Conservation (phyloP, 1,284 basidiomycete genomes). For the Schizophyllum commune region DNA sequence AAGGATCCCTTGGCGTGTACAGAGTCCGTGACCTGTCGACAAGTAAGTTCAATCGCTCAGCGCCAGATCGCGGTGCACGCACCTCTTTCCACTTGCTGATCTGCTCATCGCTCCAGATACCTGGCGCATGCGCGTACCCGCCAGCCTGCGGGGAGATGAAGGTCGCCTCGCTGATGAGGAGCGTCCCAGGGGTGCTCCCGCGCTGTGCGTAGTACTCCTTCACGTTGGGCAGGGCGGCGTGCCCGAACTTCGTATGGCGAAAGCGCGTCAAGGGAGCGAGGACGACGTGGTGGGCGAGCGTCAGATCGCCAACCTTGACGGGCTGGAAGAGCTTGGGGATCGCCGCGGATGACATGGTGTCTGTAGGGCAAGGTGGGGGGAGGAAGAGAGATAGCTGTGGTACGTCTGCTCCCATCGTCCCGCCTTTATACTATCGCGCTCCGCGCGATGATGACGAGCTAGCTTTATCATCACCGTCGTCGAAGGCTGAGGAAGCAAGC, state of each 20-base stretch:
- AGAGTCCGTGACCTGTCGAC: constrained; percentile 18
- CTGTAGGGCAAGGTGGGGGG: too few relatives aligned
- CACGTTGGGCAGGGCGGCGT: constrained; percentile 9
- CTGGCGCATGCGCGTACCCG: constrained; percentile 5
- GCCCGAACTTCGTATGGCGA: not conserved
- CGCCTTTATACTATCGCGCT: too few relatives aligned
- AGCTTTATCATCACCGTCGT: too few relatives aligned
- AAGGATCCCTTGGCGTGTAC: constrained; percentile 19
- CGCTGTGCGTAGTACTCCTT: constrained; percentile 11
- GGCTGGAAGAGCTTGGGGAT: constrained; percentile 33
- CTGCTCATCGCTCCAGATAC: constrained; percentile 12
- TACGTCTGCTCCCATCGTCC: too few relatives aligned
- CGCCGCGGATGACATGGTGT: not conserved
- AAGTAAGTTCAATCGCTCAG: too few relatives aligned
- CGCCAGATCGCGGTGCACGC: too few relatives aligned
- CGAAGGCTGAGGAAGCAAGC: too few relatives aligned
- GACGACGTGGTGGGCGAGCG: constrained; percentile 27
- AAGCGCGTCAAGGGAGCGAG: constrained; percentile 38
- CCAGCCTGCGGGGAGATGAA: constrained; percentile 6
- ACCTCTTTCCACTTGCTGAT: not conserved
- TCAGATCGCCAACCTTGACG: constrained; percentile 31
- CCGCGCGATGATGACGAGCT: too few relatives aligned
- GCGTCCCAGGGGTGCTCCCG: constrained; percentile 7
- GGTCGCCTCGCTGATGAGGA: constrained; percentile 10
- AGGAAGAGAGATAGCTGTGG: too few relatives aligned